A percentile compares a stretch with the other conserved stretches of the same genome.
Conservation (phyloP, 371 early-diverging fungal species). For the Mucor racemosus region DNA sequence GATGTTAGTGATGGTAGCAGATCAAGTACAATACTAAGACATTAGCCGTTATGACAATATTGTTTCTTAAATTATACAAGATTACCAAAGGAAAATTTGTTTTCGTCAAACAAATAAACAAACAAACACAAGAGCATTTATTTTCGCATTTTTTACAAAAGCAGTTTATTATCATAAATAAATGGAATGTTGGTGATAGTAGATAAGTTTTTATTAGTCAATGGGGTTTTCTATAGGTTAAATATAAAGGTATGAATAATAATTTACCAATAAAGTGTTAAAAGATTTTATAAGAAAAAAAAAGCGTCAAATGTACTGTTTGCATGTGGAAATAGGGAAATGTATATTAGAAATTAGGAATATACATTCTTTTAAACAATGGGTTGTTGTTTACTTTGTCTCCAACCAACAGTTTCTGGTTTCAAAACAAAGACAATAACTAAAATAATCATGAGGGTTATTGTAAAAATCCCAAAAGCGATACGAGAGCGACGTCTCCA, state of each 20-base stretch:
- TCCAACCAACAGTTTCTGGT: slow-evolving; percentile 28
- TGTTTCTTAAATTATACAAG: too few species aligned
- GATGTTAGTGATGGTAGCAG: too few species aligned
- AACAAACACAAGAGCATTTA: not conserved
- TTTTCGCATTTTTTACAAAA: not conserved
- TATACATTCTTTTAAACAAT: not conserved
- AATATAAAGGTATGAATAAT: slow-evolving; percentile 2
- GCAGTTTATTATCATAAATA: not conserved
- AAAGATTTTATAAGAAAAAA: too few species aligned
- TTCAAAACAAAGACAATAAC: slow-evolving; percentile 28
- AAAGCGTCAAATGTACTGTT: not conserved
- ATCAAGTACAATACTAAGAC: too few species aligned
- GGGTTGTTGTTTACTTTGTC: slow-evolving; percentile 21
- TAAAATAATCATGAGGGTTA: slow-evolving; percentile 15
- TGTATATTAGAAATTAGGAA: not conserved
- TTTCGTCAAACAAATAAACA: not conserved
- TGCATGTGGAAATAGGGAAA: not conserved
- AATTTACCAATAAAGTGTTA: not conserved
- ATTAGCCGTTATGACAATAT: too few species aligned
- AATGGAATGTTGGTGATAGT: not conserved
- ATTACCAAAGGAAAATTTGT: too few species aligned
- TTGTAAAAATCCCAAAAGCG: slow-evolving; percentile 22
- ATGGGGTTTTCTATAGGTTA: not conserved
- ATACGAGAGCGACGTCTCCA: slow-evolving; percentile 34
- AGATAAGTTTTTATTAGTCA: not conserved